These are phyloP conservation scores for Chimonanthus praecox DNA, from an alignment of 164 flowering plant species.

Conservation along the genomic window DNA sequence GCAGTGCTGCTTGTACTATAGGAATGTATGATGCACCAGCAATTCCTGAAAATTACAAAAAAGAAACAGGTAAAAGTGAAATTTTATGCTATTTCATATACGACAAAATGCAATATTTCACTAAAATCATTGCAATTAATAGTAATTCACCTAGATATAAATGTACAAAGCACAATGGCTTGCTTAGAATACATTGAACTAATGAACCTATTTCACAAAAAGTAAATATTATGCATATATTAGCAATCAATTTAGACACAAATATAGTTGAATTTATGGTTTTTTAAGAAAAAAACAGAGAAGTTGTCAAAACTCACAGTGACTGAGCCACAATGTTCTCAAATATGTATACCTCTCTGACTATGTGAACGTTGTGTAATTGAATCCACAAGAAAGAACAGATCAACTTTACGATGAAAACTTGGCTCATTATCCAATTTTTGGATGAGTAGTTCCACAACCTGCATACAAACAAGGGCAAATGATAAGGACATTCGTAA, in stretches of 20 bases:
- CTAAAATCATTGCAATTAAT: no score
- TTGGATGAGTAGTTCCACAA: slow-evolving; percentile 86
- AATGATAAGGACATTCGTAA: neutral
- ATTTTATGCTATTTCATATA: no score
- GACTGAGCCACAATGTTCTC: neutral
- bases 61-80: neutral
- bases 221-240: neutral
- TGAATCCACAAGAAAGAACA: slow-evolving; percentile 95
- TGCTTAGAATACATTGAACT: neutral
- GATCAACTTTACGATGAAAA: slow-evolving; percentile 81
- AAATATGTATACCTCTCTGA: slow-evolving; percentile 66
- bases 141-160: neutral
- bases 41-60: slow-evolving; percentile 44
- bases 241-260: neutral
- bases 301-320: neutral
- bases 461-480: slow-evolving; percentile 41
- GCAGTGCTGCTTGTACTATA: slow-evolving; percentile 83
- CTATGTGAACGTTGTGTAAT: slow-evolving; percentile 94
- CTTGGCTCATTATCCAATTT: slow-evolving; percentile 85
- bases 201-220: neutral
- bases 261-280: no score
- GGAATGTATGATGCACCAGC: slow-evolving; percentile 95
- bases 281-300: no score
- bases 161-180: neutral
- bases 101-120: neutral